Conservation (phyloP, 2,329 filamentous ascomycete species). For the Sporothrix luriei region DNA sequence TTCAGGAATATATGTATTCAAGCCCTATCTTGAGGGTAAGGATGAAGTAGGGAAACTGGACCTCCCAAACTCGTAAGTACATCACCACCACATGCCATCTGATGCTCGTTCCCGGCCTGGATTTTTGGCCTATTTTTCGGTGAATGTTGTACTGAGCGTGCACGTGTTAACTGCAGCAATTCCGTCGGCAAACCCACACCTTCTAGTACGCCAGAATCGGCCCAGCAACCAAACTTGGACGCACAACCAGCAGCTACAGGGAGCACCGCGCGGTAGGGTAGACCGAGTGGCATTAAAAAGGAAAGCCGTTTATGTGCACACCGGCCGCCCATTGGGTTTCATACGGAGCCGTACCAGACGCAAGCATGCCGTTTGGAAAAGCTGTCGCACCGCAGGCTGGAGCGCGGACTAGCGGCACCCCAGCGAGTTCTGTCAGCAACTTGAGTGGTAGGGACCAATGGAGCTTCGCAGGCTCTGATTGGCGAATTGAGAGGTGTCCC, state of each 20-base stretch:
- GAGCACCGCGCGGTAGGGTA: not conserved
- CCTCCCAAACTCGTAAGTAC: constrained; percentile 23
- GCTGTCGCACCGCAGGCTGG: constrained; percentile 19
- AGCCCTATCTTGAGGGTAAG: constrained; percentile 30
- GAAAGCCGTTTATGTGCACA: not conserved
- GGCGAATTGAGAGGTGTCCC: constrained; percentile 30
- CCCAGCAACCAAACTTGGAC: constrained; percentile 16
- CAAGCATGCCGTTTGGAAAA: constrained; percentile 22
- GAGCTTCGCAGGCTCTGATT: constrained; percentile 32
- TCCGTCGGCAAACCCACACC: constrained; percentile 1
- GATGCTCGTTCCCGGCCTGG: constrained; percentile 5
- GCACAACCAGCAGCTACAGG: not conserved
- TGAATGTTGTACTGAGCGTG: not conserved
- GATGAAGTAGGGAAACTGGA: not conserved
- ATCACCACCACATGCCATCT: not conserved
- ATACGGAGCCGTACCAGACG: not conserved
- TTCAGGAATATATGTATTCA: constrained; percentile 35
- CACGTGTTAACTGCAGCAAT: constrained; percentile 23
- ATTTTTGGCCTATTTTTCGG: constrained; percentile 9
- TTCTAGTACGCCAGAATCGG: constrained; percentile 2
- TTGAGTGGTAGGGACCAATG: constrained; percentile 28
- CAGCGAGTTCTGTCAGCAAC: not conserved
- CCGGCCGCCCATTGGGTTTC: not conserved
- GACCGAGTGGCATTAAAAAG: not conserved
- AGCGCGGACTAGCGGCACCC: not conserved